Evolutionary conservation across 176 grass and related monocot species (phyloP).

Genomic region (Zizania latifolia): DNA sequence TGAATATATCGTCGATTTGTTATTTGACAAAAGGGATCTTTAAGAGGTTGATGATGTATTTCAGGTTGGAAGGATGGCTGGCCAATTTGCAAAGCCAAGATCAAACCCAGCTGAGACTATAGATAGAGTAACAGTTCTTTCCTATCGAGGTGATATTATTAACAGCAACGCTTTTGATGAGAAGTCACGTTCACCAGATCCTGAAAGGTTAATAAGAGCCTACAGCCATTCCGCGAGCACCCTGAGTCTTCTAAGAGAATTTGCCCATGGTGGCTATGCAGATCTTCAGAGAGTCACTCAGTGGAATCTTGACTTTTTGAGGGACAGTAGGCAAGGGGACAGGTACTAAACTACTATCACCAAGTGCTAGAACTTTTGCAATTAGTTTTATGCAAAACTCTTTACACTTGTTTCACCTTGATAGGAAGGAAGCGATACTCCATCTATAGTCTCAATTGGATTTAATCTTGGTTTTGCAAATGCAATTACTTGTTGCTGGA

Average conservation of each 20-base stretch:
- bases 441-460: too few species aligned
- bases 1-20: background rate
- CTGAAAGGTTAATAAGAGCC: slow-evolving; percentile 35
- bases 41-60: background rate
- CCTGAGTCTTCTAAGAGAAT: slow-evolving; percentile 46
- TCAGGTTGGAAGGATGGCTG: slow-evolving; percentile 58
- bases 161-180: slow-evolving; percentile 40
- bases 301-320: slow-evolving; percentile 48
- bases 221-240: slow-evolving; percentile 46
- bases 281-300: slow-evolving; percentile 41
- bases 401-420: too few species aligned
- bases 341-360: slow-evolving; percentile 8
- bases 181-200: slow-evolving; percentile 41
- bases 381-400: slow-evolving; percentile 12
- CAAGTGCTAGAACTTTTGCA: background rate
- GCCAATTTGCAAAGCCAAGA: slow-evolving; percentile 56
- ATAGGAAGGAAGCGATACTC: too few species aligned
- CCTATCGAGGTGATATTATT: slow-evolving; percentile 51
- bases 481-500: too few species aligned
- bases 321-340: slow-evolving; percentile 35
- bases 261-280: slow-evolving; percentile 38
- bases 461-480: too few species aligned
- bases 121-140: slow-evolving; percentile 40
- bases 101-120: slow-evolving; percentile 31
- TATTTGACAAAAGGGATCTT: background rate